Evolutionary conservation across 2,329 filamentous ascomycete genomes (phyloP), one percentile per base, ranked within the genome.

Genomic region (Aureobasidium mangrovei): DNA sequence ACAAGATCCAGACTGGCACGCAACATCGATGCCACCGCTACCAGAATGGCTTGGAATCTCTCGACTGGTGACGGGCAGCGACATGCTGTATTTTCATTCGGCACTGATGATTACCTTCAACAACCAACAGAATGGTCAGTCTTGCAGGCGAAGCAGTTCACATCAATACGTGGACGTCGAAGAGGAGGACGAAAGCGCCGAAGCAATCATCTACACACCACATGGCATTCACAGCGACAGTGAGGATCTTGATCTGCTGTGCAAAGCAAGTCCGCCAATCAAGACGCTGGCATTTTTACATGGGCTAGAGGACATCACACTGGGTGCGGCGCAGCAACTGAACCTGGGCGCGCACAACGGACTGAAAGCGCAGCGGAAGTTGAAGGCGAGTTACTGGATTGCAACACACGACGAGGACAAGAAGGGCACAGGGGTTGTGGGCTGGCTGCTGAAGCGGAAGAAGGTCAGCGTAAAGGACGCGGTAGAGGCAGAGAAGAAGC

Each of bases 381-480:
- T 79, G 31, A 69, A 72, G 2, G 78, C 80, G 0, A 76, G 71
- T 59, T 85, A 85, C 61, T 86, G 82, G 83, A 67, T 85, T 18
- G 76, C 75, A 0, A 85, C 83, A 28, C 82, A 86, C 60, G 82
- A 84, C 59, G 82, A 85, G 64, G 69, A 78, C 4, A 85, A 85
- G 66, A 74, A 66, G 52, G 81, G 80, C 0, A 74, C 74, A 0
- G 81, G 82, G 0, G 60, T 84, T 4, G 75, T 85, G 7, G 74
- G 67, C 1, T 76, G 70, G 69, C 78, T 68, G 67, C 69, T 78
- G 55, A 65, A 63, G 33, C 60, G 74, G 33, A 74, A 69, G 46
- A 62, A 69, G 0, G 65, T 73, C 59, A 74, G 67, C 0, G 38
- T 77, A 8, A 66, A 71, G 47, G 71, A 77, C 57, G 73, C 83